Base-by-base conservation (phyloP, 306 rosid species). In the Quercus engelmannii region DNA sequence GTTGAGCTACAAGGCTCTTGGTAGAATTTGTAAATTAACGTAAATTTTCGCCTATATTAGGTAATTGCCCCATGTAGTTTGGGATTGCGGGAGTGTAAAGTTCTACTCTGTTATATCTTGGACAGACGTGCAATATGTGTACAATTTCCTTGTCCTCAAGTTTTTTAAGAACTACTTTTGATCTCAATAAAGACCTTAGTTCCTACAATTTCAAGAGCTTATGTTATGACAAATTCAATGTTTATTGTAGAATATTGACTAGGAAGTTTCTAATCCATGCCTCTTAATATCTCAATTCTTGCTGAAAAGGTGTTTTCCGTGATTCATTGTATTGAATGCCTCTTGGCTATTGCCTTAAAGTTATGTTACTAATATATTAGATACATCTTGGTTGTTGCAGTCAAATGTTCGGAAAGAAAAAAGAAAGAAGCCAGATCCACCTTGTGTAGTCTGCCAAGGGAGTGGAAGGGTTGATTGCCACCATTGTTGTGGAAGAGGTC, bases 391-490 rank as follows among this genome's bases (percentile, higher is more conserved):
- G 68, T 69, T 59, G 9, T 69, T 51, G 81, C 88, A 88, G 90
- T 94, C 97, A 30, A 86, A 95, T 86, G 95, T 90, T 85, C 83
- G 55, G 78, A 92, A 67, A 90, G 91, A 88, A 82, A 76, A 76
- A 77, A 87, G 71, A 55, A 90, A 76, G 90, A 90, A 78, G 67
- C 91, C 91, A 11, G 98, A 92, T 81, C 97, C 97, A 21, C 88
- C 90, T 76, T 95, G 99, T 80, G 90, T 82, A 5, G 83, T 86
- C 56, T 92, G 98, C 82, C 76, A 78, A 61, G 99, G 99, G 59
- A 83, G 90, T 80, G 97, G 99, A 89, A 90, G 94, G 79, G 88
- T 82, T 28, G 87, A 75, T 78, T 95, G 99, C 82, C 86, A 86
- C 62, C 67, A 81, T 35, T 94, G 99, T 78, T 38, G 8, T 43